These are phyloP conservation scores for Musa itinerans DNA, from an alignment of 176 grass and related monocot genomes.

Conservation along the genomic window DNA sequence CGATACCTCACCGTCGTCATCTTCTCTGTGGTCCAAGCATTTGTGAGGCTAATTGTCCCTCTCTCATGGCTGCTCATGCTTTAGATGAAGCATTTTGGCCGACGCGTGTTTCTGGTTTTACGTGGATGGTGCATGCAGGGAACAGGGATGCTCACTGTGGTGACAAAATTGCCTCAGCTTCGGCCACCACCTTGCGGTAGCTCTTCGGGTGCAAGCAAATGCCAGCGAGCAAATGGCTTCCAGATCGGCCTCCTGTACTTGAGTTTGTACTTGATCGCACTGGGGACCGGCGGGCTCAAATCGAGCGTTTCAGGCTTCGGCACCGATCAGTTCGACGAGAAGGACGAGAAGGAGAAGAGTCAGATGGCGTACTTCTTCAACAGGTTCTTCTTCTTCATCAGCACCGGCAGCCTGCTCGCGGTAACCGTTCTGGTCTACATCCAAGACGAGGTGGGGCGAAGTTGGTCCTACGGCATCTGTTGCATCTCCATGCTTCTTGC, in stretches of 20 bases:
- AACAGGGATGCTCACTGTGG: slow-evolving; percentile 51
- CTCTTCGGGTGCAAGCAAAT: neutral
- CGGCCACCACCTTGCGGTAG: slow-evolving; percentile 45
- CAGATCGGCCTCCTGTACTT: slow-evolving; percentile 64
- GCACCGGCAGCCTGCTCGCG: slow-evolving; percentile 51
- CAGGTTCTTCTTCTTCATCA: slow-evolving; percentile 82
- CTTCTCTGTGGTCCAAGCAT: slow-evolving; percentile 54
- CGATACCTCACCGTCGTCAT: slow-evolving; percentile 84
- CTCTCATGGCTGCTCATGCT: too few relatives aligned
- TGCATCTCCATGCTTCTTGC: slow-evolving; percentile 50
- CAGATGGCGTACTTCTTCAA: slow-evolving; percentile 79
- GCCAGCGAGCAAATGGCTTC: slow-evolving; percentile 36
- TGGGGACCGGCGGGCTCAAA: slow-evolving; percentile 75
- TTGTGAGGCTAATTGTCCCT: slow-evolving; percentile 19
- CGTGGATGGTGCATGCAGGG: slow-evolving; percentile 26
- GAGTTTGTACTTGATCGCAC: slow-evolving; percentile 65
- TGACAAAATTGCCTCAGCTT: slow-evolving; percentile 42
- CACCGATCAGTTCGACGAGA: slow-evolving; percentile 80
- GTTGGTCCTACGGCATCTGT: slow-evolving; percentile 87
- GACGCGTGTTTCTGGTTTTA: too few relatives aligned
- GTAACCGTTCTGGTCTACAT: slow-evolving; percentile 80
- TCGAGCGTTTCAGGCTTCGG: slow-evolving; percentile 82
- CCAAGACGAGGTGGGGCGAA: slow-evolving; percentile 66
- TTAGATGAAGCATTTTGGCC: too few relatives aligned
- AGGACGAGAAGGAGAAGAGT: slow-evolving; percentile 44